Evolutionary conservation across 495 filamentous ascomycete species (phyloP), one percentile per base, ranked within the genome.

Genomic region (Glonium stellatum): DNA sequence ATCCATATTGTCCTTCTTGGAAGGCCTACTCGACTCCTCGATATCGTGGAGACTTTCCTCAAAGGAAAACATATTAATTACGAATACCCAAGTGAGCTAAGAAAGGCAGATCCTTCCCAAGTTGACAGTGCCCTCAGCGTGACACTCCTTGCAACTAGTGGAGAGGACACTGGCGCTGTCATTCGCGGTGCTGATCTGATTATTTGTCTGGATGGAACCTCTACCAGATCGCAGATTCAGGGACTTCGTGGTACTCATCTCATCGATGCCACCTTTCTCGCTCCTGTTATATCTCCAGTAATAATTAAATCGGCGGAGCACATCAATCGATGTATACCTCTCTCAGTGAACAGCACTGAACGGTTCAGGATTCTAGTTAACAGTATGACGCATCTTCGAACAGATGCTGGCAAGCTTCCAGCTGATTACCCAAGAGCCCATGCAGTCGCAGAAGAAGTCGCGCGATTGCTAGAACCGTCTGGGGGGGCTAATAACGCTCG

Each of bases 361-460:
- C 56, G 59, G 5, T 41, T 67, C 0, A 65, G 64, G 22, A 64
- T 67, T 8, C 59, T 74, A 8, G 49, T 71, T 11, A 62, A 53
- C 27, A 58, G 51, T 21, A 36, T 60, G 11, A 36, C 50, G 5
- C 64, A 67, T 15, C n/a, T 63, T 1, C 34, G 56, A 4, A 22
- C 15, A 4, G 44, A 47, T 9, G 51, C 61, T 42, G 63, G 63
- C 8, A 37, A 37, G 9, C 27, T 59, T 0, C 58, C 55, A 15
- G 19, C 15, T 4, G 25, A 49, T 23, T 62, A 51, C 25, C 67
- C 59, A 10, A 15, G 22, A 25, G 47, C 54, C 12, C 9, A 21
- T 22, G 47, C 54, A 39, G 51, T 59, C 6, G 67, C 58, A 5
- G 23, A 44, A 41, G 51, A 60, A 23, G 51, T 65, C 13, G 58